Conservation (phyloP, 768 basidiomycete genomes). For the Pleurotus eryngii region DNA sequence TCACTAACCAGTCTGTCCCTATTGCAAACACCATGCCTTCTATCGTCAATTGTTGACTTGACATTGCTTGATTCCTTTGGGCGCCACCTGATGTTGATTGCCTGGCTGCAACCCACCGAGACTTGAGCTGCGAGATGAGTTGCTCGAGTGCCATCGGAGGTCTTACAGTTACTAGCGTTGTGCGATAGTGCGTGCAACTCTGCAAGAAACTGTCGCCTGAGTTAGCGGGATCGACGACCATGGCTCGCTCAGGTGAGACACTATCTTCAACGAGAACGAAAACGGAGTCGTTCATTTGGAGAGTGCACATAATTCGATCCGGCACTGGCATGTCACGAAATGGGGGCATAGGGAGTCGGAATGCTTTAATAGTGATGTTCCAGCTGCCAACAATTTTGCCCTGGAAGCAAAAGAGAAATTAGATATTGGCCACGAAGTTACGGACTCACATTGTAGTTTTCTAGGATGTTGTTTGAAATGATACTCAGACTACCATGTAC, state of each 20-base stretch:
- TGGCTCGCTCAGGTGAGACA: constrained; percentile 62
- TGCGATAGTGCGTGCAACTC: constrained; percentile 64
- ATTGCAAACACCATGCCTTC: constrained; percentile 76
- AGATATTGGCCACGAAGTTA: constrained; percentile 12
- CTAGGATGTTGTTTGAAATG: constrained; percentile 63
- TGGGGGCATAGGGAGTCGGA: constrained; percentile 67
- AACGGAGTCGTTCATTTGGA: constrained; percentile 78
- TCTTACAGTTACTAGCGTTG: constrained; percentile 71
- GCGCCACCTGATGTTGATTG: constrained; percentile 36
- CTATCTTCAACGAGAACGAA: constrained; percentile 81
- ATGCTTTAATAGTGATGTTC: constrained; percentile 69
- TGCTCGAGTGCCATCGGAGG: constrained; percentile 77
- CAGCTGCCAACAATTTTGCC: constrained; percentile 61
- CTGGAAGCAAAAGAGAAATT: constrained; percentile 32
- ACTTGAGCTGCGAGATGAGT: constrained; percentile 67
- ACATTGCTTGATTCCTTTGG: constrained; percentile 42
- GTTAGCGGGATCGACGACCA: constrained; percentile 47
- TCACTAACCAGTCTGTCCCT: constrained; percentile 78
- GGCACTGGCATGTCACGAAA: constrained; percentile 47
- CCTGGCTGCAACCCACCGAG: constrained; percentile 71
- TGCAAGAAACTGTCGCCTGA: constrained; percentile 41
- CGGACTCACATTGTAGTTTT: constrained; percentile 60
- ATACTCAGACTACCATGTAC: constrained; percentile 58
- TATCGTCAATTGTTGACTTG: constrained; percentile 63
- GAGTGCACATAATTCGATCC: constrained; percentile 71